A percentile compares a stretch with the other conserved stretches of the same genome.
phyloP scores from a whole-genome alignment of 805 yeast genomes.

The Candida xyloterini region DNA sequence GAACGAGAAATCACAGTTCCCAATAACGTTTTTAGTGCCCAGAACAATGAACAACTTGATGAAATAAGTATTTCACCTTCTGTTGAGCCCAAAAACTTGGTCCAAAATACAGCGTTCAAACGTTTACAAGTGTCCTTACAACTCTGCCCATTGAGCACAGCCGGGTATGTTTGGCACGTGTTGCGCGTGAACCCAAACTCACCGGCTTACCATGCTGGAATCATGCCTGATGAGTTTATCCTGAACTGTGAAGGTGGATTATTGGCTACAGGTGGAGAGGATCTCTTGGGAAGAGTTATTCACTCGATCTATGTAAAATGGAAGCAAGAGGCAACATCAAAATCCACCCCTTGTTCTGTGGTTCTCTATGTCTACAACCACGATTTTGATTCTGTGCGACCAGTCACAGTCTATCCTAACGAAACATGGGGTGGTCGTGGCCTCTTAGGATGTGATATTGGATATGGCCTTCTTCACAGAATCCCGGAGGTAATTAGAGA shows the following conservation, averaged over 20 bases:
- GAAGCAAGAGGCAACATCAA: constrained; percentile 14
- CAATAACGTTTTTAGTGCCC: constrained; percentile 21
- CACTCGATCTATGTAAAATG: constrained; percentile 45
- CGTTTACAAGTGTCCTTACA: constrained; percentile 68
- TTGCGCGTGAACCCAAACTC: constrained; percentile 67
- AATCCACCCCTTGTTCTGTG: constrained; percentile 37
- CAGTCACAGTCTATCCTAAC: constrained; percentile 75
- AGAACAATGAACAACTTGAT: constrained; percentile 22
- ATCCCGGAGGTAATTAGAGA: constrained; percentile 62
- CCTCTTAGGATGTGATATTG: constrained; percentile 89
- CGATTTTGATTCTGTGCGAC: constrained; percentile 80
- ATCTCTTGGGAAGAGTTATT: constrained; percentile 65
- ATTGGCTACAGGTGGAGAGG: constrained; percentile 84
- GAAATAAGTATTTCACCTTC: constrained; percentile 28
- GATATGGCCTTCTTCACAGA: constrained; percentile 80
- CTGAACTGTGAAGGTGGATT: constrained; percentile 87
- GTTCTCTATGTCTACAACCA: constrained; percentile 80
- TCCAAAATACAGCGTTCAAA: constrained; percentile 39
- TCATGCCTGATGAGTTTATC: constrained; percentile 84
- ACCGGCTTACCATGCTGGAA: constrained; percentile 82
- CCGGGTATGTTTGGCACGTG: constrained; percentile 87
- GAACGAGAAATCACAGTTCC: constrained; percentile 40
- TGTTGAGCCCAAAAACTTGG: constrained; percentile 15
- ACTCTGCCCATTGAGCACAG: constrained; percentile 69
- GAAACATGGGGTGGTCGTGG: constrained; percentile 83